Conservation (phyloP, 108 stramenopile genomes). For the Parmales sp. region DNA sequence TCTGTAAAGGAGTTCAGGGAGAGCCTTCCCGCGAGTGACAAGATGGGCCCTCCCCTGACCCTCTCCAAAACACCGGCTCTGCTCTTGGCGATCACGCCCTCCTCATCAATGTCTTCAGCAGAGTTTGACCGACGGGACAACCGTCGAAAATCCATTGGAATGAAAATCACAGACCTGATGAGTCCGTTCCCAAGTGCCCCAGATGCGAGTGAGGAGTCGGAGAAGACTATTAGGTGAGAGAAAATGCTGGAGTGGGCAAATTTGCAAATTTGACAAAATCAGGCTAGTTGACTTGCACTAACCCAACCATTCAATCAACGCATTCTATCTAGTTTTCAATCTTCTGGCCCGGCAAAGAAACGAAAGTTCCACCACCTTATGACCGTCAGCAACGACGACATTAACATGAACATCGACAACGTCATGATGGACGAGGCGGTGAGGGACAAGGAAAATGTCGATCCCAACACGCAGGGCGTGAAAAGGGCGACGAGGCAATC, state of each 20-base stretch:
- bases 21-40: too few relatives aligned
- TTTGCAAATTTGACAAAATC: not conserved
- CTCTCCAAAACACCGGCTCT: too few relatives aligned
- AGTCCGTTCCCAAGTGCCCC: too few relatives aligned
- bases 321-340: too few relatives aligned
- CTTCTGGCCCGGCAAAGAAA: not conserved
- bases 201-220: not conserved
- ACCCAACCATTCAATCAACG: too few relatives aligned
- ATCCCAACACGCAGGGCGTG: not conserved
- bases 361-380: not conserved
- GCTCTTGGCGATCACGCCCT: too few relatives aligned
- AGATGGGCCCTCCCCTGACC: too few relatives aligned
- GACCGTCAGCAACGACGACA: not conserved
- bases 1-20: too few relatives aligned
- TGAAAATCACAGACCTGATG: not conserved
- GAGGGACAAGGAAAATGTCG: not conserved
- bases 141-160: too few relatives aligned
- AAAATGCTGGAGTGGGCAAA: not conserved
- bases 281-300: not conserved
- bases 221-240: not conserved
- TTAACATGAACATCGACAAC: not conserved
- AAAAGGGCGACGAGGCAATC: not conserved
- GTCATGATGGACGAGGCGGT: not conserved
- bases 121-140: too few relatives aligned
- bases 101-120: too few relatives aligned